Evolutionary conservation across 2,329 filamentous ascomycete species (phyloP).

Genomic region (Anisogramma anomala): DNA sequence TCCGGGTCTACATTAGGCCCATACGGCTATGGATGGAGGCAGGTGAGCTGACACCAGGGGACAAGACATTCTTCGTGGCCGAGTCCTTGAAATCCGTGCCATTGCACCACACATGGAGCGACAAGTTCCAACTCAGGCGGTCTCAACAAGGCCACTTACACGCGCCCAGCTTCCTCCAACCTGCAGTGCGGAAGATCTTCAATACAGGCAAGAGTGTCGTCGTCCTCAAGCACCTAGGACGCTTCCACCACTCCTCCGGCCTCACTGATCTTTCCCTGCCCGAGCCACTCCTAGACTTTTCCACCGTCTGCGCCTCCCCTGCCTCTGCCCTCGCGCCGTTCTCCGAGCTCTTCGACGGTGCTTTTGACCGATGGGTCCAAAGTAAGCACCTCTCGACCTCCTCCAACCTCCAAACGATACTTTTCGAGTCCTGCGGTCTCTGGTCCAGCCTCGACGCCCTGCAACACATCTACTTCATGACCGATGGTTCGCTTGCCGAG

Average conservation of each 20-base stretch:
- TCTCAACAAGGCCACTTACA: constrained; percentile 49
- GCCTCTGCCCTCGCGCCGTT: constrained; percentile 50
- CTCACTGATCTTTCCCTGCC: not conserved
- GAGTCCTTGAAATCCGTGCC: constrained; percentile 45
- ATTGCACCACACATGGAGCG: constrained; percentile 60
- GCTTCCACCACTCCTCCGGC: constrained; percentile 27
- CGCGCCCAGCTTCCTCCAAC: constrained; percentile 63
- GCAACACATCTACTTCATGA: constrained; percentile 63
- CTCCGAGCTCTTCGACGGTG: constrained; percentile 57
- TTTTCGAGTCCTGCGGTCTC: constrained; percentile 61
- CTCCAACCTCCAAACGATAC: constrained; percentile 48
- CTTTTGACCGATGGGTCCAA: constrained; percentile 67
- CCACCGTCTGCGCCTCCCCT: constrained; percentile 37
- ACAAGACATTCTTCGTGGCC: constrained; percentile 66
- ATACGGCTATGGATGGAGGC: constrained; percentile 76
- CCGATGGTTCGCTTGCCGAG: constrained; percentile 57
- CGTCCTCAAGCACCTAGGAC: constrained; percentile 62
- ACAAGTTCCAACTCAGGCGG: constrained; percentile 56
- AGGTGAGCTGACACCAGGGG: constrained; percentile 53
- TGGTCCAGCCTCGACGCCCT: constrained; percentile 54
- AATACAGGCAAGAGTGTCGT: constrained; percentile 81
- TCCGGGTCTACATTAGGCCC: constrained; percentile 69
- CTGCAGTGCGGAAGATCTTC: constrained; percentile 62
- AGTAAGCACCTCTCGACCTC: constrained; percentile 63
- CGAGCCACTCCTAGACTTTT: constrained; percentile 43